Evolutionary conservation across 805 yeast species (phyloP), one percentile per base, ranked within the genome.

Genomic region (Ogataea saltuana): DNA sequence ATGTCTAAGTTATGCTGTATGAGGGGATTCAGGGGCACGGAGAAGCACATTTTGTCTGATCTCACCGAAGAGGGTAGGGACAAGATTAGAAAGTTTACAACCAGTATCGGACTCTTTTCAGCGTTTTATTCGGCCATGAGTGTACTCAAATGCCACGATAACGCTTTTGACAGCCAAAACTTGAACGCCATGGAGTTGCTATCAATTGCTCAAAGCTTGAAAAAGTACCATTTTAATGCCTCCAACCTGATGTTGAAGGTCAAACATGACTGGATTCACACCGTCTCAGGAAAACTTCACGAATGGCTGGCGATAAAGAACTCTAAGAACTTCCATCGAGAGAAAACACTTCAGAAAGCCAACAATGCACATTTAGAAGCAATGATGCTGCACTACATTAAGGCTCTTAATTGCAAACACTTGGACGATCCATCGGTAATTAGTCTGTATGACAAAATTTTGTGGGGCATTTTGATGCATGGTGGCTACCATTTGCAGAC

Each of bases 401-500:
- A 68, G 12, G 72, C 74, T 2, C 34, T 62, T 4, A 49, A 66
- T 4, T 41, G 53, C 32, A 64, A 58, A 44, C 48, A 60, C 1
- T 43, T 49, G 1, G 78, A 72, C 44, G 77, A 75, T 52, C 68
- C 74, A 0, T 42, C 57, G 1, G 53, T 63, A 3, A 39, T 63
- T 3, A 31, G 41, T 2, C 50, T 73, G 4, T 65, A 69, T 37
- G 68, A 71, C 32, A 61, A 67, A 22, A 61, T 77, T 1, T 40
- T 74, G 1, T 68, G 72, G 64, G 74, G 74, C 0, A 45, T 75
- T 7, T 29, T 72, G 6, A 48, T 75, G 33, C 66, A 63, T 44
- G 81, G 81, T 12, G 75, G 73, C 1, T 54, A 69, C 20, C 74
- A 71, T 44, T 19, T 74, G 8, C 68, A 64, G 33, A 55, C 68